A percentile compares a stretch with the other conserved stretches of the same genome.
Conservation (phyloP, 768 basidiomycete genomes). For the Megacollybia marginata region DNA sequence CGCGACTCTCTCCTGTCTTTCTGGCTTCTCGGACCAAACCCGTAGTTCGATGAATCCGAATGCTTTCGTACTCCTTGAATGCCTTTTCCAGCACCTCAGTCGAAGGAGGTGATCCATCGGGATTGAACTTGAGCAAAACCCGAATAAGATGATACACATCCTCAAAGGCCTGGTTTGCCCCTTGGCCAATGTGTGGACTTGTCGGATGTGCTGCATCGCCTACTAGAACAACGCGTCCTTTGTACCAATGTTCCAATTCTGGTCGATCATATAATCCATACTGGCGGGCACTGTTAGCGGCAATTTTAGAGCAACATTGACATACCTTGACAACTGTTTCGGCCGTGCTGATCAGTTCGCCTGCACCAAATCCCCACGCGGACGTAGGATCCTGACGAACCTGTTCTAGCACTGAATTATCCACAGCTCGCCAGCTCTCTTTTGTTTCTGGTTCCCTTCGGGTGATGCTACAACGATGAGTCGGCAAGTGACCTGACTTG, state of each 20-base stretch:
- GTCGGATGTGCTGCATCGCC: constrained; percentile 42
- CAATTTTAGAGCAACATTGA: background rate
- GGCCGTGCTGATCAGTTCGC: constrained; percentile 9
- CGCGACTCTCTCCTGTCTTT: constrained; percentile 20
- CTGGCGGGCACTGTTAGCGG: constrained; percentile 12
- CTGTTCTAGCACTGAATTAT: constrained; percentile 10
- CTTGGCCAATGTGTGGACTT: constrained; percentile 40
- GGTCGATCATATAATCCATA: constrained; percentile 38
- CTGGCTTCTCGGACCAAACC: constrained; percentile 28
- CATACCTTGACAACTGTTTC: constrained; percentile 11
- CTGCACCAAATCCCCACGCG: constrained; percentile 11
- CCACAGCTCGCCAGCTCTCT: constrained; percentile 34
- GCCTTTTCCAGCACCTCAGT: constrained; percentile 18
- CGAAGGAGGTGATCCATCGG: constrained; percentile 16
- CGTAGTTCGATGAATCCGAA: constrained; percentile 27
- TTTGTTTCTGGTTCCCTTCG: constrained; percentile 28
- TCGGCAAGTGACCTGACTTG: background rate
- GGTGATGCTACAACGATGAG: constrained; percentile 19
- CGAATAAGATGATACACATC: constrained; percentile 29
- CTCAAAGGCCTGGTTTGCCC: constrained; percentile 38
- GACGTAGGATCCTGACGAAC: constrained; percentile 5
- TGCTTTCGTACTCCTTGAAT: constrained; percentile 26
- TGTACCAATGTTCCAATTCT: constrained; percentile 31
- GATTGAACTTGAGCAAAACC: constrained; percentile 24
- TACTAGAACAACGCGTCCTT: constrained; percentile 31